These are phyloP conservation scores for Teunomyces panamensis DNA, from an alignment of 805 yeast species.

Conservation along the genomic window DNA sequence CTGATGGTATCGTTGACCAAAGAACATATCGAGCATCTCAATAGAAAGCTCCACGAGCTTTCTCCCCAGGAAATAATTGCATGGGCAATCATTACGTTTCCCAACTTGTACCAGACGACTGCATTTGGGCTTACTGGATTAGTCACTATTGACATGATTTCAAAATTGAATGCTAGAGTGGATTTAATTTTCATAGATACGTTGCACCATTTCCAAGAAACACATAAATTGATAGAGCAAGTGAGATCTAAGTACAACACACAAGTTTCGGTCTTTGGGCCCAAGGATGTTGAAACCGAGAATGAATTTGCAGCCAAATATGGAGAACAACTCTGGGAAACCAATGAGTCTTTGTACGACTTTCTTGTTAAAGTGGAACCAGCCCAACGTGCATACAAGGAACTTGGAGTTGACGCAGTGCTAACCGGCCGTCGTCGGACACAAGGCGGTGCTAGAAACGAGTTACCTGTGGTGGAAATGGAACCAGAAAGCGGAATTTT, in stretches of 20 bases:
- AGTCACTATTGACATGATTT: slow-evolving; percentile 80
- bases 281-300: slow-evolving; percentile 54
- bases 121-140: slow-evolving; percentile 94
- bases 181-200: slow-evolving; percentile 89
- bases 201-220: slow-evolving; percentile 92
- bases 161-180: slow-evolving; percentile 46
- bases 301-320: slow-evolving; percentile 61
- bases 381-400: slow-evolving; percentile 75
- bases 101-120: slow-evolving; percentile 82
- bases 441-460: slow-evolving; percentile 82
- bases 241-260: slow-evolving; percentile 56
- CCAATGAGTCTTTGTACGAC: slow-evolving; percentile 77
- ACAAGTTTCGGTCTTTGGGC: slow-evolving; percentile 64
- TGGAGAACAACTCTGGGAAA: slow-evolving; percentile 83
- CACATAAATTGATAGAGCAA: slow-evolving; percentile 64
- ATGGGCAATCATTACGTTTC: slow-evolving; percentile 86
- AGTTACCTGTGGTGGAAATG: slow-evolving; percentile 70
- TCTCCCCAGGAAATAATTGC: slow-evolving; percentile 69
- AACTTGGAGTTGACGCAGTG: slow-evolving; percentile 74
- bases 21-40: slow-evolving; percentile 64
- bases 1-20: slow-evolving; percentile 29
- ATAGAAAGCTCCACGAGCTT: slow-evolving; percentile 51
- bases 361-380: slow-evolving; percentile 92
- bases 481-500: slow-evolving; percentile 67
- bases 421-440: slow-evolving; percentile 88